A percentile compares a stretch with the other conserved stretches of the same genome.
Conservation (phyloP, 352 stramenopile genomes). For the Phytophthora boehmeriae region DNA sequence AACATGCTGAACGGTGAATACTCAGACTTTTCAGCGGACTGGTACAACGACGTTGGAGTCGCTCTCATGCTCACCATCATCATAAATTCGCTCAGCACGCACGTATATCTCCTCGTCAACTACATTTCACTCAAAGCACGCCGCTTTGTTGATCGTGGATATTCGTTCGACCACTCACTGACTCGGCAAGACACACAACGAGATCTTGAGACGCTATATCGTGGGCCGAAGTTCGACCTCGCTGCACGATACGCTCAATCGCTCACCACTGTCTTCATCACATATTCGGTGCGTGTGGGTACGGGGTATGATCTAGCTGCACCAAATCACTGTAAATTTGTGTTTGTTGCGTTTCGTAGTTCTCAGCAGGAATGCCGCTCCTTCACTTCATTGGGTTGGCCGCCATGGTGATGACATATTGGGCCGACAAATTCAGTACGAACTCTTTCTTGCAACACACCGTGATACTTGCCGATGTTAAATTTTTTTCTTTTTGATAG, state of each 20-base stretch:
- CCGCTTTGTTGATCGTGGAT: constrained; percentile 65
- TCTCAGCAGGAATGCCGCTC: constrained; percentile 82
- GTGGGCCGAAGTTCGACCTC: constrained; percentile 80
- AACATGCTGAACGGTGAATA: constrained; percentile 76
- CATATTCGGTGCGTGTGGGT: constrained; percentile 59
- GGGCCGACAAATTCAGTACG: constrained; percentile 89
- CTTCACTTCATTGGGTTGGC: constrained; percentile 77
- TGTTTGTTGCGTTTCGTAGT: constrained; percentile 40
- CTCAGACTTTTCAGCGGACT: constrained; percentile 72
- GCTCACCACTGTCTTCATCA: constrained; percentile 85
- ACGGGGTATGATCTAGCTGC: background rate
- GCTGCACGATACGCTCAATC: constrained; percentile 72
- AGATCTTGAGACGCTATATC: constrained; percentile 79
- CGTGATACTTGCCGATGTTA: background rate
- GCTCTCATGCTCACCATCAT: constrained; percentile 87
- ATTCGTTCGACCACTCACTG: constrained; percentile 63
- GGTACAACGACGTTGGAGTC: constrained; percentile 83
- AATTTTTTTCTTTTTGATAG: constrained; percentile 6
- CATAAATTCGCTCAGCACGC: constrained; percentile 77
- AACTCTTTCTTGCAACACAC: constrained; percentile 11
- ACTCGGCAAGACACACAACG: constrained; percentile 83
- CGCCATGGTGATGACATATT: constrained; percentile 81
- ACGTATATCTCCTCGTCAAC: constrained; percentile 63
- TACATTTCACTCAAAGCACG: constrained; percentile 58
- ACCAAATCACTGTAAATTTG: too few relatives aligned